Conservation (phyloP, 108 stramenopile genomes). For the Mayamaea pseudoterrestris region DNA sequence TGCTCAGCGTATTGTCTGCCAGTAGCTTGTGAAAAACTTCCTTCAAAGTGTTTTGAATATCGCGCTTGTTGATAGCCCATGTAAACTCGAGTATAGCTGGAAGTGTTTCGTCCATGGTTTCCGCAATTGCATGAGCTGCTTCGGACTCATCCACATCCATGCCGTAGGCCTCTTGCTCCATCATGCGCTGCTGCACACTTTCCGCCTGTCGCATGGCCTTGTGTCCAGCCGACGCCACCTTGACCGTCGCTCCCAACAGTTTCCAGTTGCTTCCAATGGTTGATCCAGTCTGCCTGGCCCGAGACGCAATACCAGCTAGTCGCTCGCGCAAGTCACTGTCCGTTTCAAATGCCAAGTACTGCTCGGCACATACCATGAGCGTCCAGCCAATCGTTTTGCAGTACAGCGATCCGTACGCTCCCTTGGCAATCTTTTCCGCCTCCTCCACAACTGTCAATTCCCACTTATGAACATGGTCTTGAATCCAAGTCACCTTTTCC, state of each 20-base stretch:
- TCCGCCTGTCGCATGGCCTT: constrained; percentile 73
- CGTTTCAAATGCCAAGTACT: constrained; percentile 65
- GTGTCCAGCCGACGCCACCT: constrained; percentile 51
- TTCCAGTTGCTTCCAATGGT: constrained; percentile 40
- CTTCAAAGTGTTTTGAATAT: constrained; percentile 66
- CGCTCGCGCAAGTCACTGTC: constrained; percentile 45
- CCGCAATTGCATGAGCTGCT: constrained; percentile 36
- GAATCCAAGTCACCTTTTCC: no score
- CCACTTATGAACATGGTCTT: no score
- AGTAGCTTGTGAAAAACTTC: constrained; percentile 67
- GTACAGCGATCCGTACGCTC: constrained; percentile 65
- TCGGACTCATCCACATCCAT: constrained; percentile 4
- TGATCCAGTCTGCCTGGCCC: no score
- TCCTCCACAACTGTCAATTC: no score
- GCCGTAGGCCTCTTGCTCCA: constrained; percentile 30
- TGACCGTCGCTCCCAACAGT: constrained; percentile 54
- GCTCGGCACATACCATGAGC: constrained; percentile 62
- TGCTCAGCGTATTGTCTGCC: constrained; percentile 42
- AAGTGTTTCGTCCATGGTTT: constrained; percentile 71
- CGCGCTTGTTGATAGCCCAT: constrained; percentile 77
- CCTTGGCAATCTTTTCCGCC: constrained; percentile 58
- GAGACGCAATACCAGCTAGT: constrained; percentile 16
- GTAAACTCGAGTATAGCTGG: constrained; percentile 74
- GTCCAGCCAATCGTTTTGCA: constrained; percentile 66
- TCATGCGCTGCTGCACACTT: no score